A percentile compares a stretch with the other conserved stretches of the same genome.
Evolutionary conservation across 352 stramenopile genomes (phyloP).

Genomic region (Phytophthora syringae): DNA sequence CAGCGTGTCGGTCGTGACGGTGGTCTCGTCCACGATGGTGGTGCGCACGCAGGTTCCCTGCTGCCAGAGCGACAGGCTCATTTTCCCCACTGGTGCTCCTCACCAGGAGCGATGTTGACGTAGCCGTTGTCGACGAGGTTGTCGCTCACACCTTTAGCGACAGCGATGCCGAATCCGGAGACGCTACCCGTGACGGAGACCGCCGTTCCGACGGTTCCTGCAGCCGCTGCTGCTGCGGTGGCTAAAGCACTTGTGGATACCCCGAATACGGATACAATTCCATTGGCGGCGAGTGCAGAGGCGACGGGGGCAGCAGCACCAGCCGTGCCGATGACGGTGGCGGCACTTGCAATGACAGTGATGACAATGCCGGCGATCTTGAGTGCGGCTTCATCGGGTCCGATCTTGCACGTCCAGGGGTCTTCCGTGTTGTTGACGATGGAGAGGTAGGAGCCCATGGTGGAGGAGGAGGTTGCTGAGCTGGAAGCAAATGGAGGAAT

Average conservation of each 20-base stretch:
- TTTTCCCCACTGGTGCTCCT: conserved; percentile 49
- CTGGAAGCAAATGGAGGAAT: conserved; percentile 22
- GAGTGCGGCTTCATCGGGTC: conserved; percentile 45
- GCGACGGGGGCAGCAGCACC: conserved; percentile 40
- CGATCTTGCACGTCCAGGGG: conserved; percentile 49
- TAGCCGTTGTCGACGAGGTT: conserved; percentile 40
- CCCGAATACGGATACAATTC: conserved; percentile 40
- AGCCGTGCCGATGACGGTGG: conserved; percentile 35
- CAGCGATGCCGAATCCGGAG: conserved; percentile 40
- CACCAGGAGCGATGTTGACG: conserved; percentile 35
- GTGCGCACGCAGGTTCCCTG: conserved; percentile 53
- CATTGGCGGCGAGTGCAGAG: conserved; percentile 31
- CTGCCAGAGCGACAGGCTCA: conserved; percentile 57
- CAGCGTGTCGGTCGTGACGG: conserved; percentile 44
- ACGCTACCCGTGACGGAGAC: conserved; percentile 33
- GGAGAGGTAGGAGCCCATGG: conserved; percentile 55
- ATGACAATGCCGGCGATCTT: conserved; percentile 44
- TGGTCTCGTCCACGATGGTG: conserved; percentile 43
- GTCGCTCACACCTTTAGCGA: conserved; percentile 45
- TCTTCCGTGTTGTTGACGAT: conserved; percentile 55
- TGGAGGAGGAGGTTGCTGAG: conserved; percentile 10
- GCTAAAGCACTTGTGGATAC: conserved; percentile 35
- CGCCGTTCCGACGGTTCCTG: conserved; percentile 18
- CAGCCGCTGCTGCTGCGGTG: conserved; percentile 21
- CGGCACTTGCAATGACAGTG: conserved; percentile 27